Evolutionary conservation across 2,329 filamentous ascomycete species (phyloP), one percentile per base, ranked within the genome.

Genomic region (Hypocreales sp.): DNA sequence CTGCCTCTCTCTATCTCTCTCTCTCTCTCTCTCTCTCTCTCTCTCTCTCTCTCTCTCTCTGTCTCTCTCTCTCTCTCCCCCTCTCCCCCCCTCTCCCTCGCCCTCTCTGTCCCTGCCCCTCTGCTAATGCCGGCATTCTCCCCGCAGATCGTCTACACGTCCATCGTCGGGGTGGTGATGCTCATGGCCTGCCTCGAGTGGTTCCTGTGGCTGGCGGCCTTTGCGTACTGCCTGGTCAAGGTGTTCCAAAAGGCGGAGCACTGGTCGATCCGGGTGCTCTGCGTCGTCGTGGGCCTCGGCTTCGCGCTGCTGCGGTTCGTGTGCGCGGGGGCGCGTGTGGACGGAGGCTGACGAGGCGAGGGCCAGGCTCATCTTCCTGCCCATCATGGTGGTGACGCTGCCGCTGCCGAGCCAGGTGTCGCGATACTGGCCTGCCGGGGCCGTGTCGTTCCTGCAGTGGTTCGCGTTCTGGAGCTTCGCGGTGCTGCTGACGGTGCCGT

Each of bases 381-480:
- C 87, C 0, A 79, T 94, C 38, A 93, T 95, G 84, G 54, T 94
- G 14, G 83, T 93, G 25, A 95, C 86, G 0, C 61, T 95, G 5
- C 87, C 87, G 1, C 61, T 95, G 3, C 87, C 87, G 1, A 54
- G 62, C 13, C 65, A 72, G 32, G 61, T 94, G 24, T 75, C 75
- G 7, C 61, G 68, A 33, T 67, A 79, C 40, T 92, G 87, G 55
- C 86, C 87, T 0, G 30, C 48, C 3, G 29, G 51, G 2, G 69
- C 90, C 61, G 78, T 90, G 22, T 53, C 48, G 2, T 64, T 79
- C 25, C 64, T 95, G 10, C 86, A 94, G 47, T 92, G 83, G 79
- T 93, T 95, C 45, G 86, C 84, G 4, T 95, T 95, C 51, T 94
- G 82, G 76, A 75, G 79, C 16, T 95, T 95, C 40, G 78, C 86